Conservation (phyloP, 106 monocot genomes). For the Posidonia australis region DNA sequence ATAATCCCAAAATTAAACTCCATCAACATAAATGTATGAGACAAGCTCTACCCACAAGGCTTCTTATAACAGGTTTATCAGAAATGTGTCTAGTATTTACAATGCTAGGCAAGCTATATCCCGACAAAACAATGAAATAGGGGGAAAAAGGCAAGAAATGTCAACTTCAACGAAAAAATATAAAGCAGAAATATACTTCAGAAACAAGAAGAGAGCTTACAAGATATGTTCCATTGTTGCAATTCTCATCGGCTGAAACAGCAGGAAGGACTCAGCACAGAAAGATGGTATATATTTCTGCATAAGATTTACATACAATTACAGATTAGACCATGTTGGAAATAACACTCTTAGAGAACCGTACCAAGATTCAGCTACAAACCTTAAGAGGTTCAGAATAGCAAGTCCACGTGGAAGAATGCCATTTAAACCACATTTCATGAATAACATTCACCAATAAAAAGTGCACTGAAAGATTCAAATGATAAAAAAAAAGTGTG, state of each 20-base stretch:
- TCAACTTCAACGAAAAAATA: neutral
- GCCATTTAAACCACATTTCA: constrained; percentile 86
- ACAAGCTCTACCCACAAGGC: too few species aligned
- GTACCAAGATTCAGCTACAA: neutral
- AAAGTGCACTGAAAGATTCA: constrained; percentile 20
- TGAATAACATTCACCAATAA: constrained; percentile 34
- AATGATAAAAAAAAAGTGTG: constrained; percentile 1
- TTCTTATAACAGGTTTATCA: too few species aligned
- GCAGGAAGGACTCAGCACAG: constrained; percentile 25
- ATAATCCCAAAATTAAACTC: neutral
- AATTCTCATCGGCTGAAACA: constrained; percentile 35
- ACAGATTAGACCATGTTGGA: neutral
- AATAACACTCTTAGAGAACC: neutral
- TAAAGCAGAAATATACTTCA: neutral
- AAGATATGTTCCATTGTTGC: constrained; percentile 33
- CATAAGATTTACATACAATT: constrained; percentile 1
- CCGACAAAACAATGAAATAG: too few species aligned
- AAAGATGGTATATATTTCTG: constrained; percentile 20
- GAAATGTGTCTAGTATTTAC: too few species aligned
- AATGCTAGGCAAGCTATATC: too few species aligned
- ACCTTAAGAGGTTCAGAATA: constrained; percentile 44
- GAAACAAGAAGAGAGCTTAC: constrained; percentile 31
- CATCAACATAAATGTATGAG: neutral
- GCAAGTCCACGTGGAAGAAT: constrained; percentile 64
- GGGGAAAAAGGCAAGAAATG: neutral